Evolutionary conservation across 2,329 filamentous ascomycete species (phyloP).

Genomic region (Hypoxylon sp.): DNA sequence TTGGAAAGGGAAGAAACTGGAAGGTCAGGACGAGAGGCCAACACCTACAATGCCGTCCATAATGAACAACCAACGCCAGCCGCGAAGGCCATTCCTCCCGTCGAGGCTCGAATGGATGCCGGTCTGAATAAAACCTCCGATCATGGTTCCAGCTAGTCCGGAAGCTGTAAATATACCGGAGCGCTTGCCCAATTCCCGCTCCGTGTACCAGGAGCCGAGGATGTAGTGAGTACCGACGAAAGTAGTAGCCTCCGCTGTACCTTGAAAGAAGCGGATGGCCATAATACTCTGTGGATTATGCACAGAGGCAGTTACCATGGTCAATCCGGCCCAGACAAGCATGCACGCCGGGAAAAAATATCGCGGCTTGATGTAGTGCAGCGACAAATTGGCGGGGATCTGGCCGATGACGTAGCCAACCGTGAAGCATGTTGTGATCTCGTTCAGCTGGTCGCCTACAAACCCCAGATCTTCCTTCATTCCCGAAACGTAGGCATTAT

Average conservation of each 20-base stretch:
- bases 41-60: slow-evolving; percentile 47
- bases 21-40: neutral
- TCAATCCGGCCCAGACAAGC: slow-evolving; percentile 74
- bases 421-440: slow-evolving; percentile 68
- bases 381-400: slow-evolving; percentile 72
- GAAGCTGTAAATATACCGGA: slow-evolving; percentile 73
- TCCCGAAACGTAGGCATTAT: slow-evolving; percentile 69
- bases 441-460: slow-evolving; percentile 64
- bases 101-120: slow-evolving; percentile 64
- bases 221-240: slow-evolving; percentile 73
- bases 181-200: slow-evolving; percentile 73
- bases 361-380: slow-evolving; percentile 75
- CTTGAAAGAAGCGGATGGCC: slow-evolving; percentile 71
- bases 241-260: slow-evolving; percentile 69
- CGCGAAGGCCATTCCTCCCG: slow-evolving; percentile 64
- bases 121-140: slow-evolving; percentile 74
- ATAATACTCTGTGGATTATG: slow-evolving; percentile 69
- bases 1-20: no score
- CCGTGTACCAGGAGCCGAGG: slow-evolving; percentile 73
- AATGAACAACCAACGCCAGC: slow-evolving; percentile 70
- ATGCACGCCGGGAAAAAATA: slow-evolving; percentile 76
- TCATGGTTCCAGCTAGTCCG: slow-evolving; percentile 72
- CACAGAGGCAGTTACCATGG: slow-evolving; percentile 71
- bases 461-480: slow-evolving; percentile 68
- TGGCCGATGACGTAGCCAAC: slow-evolving; percentile 68